These are phyloP conservation scores for Lichtheimia ramosa DNA, from an alignment of 371 early-diverging fungal genomes.

Conservation along the genomic window DNA sequence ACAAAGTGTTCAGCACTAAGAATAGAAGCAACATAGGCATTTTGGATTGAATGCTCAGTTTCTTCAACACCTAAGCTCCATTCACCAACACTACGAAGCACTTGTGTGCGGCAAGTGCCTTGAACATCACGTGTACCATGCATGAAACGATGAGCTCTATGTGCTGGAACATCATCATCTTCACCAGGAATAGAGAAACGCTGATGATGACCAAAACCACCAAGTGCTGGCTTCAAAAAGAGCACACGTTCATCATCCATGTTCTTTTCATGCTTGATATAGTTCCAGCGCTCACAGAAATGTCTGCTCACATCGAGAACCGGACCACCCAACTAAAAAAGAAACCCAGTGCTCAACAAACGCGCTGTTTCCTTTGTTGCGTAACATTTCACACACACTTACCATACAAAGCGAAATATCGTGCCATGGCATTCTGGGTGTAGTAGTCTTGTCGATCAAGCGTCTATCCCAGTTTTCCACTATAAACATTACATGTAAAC, in stretches of 20 bases:
- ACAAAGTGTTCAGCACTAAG: conserved; percentile 77
- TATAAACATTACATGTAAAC: conserved; percentile 39
- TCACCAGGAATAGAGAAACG: conserved; percentile 26
- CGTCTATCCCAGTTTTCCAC: conserved; percentile 61
- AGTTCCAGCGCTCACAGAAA: conserved; percentile 93
- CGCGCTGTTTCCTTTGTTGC: background rate
- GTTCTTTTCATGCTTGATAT: conserved; percentile 63
- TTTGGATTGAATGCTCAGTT: conserved; percentile 75
- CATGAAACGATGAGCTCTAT: conserved; percentile 29
- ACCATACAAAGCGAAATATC: conserved; percentile 81
- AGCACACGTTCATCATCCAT: conserved; percentile 36
- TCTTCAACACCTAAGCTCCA: conserved; percentile 68
- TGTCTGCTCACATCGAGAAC: conserved; percentile 87
- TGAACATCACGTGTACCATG: conserved; percentile 28
- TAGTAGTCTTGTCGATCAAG: conserved; percentile 59
- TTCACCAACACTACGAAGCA: conserved; percentile 67
- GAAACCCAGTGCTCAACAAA: too few relatives aligned
- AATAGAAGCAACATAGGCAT: conserved; percentile 81
- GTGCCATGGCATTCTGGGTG: conserved; percentile 97
- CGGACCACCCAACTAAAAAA: conserved; percentile 59
- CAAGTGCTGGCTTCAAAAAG: conserved; percentile 46
- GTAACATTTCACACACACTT: conserved; percentile 15
- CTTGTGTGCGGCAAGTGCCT: conserved; percentile 64
- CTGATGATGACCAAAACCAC: conserved; percentile 39
- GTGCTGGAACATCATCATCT: conserved; percentile 6